phyloP scores from a whole-genome alignment of 179 eudicot genomes.

The Corrigiola litoralis region DNA sequence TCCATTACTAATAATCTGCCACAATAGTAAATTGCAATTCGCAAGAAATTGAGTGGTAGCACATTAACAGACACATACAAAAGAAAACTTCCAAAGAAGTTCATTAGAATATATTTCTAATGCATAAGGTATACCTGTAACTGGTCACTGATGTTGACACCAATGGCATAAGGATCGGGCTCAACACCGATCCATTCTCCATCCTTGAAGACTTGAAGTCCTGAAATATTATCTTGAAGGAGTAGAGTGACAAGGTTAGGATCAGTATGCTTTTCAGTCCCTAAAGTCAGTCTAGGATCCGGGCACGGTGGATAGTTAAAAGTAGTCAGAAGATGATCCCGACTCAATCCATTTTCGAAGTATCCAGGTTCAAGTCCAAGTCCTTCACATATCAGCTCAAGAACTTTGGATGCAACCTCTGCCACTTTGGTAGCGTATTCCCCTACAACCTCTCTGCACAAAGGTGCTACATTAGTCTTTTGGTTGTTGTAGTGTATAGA shows the following conservation, averaged over 20 bases:
- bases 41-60: no score
- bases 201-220: conserved; percentile 42
- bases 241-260: conserved; percentile 26
- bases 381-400: conserved; percentile 38
- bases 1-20: no score
- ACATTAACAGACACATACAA: no score
- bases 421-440: conserved; percentile 14
- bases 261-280: conserved; percentile 27
- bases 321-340: conserved; percentile 12
- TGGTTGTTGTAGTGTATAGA: no score
- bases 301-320: conserved; percentile 38
- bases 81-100: no score
- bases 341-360: conserved; percentile 25
- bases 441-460: conserved; percentile 30
- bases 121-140: no score
- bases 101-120: no score
- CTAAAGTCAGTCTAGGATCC: conserved; percentile 33
- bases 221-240: conserved; percentile 34
- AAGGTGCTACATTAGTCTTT: background rate
- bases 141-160: conserved; percentile 30
- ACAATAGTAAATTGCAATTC: no score
- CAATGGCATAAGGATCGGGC: conserved; percentile 40
- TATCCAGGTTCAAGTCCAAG: conserved; percentile 27
- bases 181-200: conserved; percentile 45
- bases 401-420: conserved; percentile 26